Evolutionary conservation across 768 basidiomycete genomes (phyloP).

Genomic region (Amanita inopinata): DNA sequence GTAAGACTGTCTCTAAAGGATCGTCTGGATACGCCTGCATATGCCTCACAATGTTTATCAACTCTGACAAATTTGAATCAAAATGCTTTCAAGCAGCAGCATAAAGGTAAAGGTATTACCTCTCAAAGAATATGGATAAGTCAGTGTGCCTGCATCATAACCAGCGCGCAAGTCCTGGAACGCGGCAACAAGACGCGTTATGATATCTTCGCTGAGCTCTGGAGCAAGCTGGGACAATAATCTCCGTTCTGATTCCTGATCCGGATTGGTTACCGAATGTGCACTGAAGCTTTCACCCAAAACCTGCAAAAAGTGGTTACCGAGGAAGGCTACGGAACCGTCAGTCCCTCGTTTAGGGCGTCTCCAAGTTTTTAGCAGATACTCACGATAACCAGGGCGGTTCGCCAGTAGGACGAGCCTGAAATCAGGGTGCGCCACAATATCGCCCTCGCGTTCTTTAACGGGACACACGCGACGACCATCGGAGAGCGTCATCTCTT

Average conservation of each 20-base stretch:
- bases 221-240: conserved; percentile 54
- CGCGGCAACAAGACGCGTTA: conserved; percentile 47
- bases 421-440: conserved; percentile 55
- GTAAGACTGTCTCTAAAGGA: conserved; percentile 43
- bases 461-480: conserved; percentile 44
- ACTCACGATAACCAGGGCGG: conserved; percentile 58
- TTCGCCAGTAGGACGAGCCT: conserved; percentile 56
- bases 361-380: not conserved
- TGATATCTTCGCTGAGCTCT: conserved; percentile 41
- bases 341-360: not conserved
- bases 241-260: conserved; percentile 52
- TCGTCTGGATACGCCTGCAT: conserved; percentile 53
- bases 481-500: conserved; percentile 55
- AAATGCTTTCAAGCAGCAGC: not conserved
- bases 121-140: conserved; percentile 61
- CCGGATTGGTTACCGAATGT: conserved; percentile 59
- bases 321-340: conserved; percentile 49
- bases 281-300: conserved; percentile 61
- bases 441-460: conserved; percentile 40
- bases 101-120: conserved; percentile 25
- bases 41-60: conserved; percentile 58
- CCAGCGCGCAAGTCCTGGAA: conserved; percentile 55
- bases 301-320: conserved; percentile 66
- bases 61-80: conserved; percentile 27
- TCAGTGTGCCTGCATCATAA: conserved; percentile 47